Conservation (phyloP, 768 basidiomycete genomes). For the Boletus insuetus region DNA sequence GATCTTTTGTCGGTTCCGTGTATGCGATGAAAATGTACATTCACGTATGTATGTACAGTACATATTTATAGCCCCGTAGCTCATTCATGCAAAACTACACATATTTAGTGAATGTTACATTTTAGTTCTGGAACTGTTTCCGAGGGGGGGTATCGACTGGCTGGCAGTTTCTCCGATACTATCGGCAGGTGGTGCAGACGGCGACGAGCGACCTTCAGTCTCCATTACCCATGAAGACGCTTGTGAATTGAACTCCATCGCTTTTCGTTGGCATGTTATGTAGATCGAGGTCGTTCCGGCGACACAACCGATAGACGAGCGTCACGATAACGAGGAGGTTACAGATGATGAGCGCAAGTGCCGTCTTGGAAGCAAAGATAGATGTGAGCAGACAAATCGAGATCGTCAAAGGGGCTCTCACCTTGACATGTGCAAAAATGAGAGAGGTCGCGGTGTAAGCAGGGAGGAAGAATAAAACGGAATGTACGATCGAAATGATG, state of each 20-base stretch:
- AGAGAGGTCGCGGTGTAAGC: background rate
- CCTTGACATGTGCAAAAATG: conserved; percentile 13
- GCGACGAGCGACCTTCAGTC: no score
- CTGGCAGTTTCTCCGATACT: no score
- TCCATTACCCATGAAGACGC: no score
- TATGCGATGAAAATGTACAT: background rate
- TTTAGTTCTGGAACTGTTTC: no score
- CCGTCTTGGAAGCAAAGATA: conserved; percentile 3
- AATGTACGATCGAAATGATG: conserved; percentile 6
- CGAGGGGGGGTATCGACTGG: no score
- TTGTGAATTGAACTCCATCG: no score
- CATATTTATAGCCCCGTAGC: background rate
- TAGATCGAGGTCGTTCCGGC: background rate
- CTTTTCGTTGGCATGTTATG: background rate
- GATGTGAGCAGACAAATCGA: no score
- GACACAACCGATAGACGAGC: conserved; percentile 5
- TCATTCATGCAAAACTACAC: background rate
- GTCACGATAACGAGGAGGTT: conserved; percentile 12
- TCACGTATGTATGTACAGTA: background rate
- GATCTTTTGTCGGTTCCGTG: background rate
- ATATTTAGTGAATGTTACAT: background rate
- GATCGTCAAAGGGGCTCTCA: background rate
- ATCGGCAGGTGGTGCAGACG: no score
- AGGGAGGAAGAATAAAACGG: background rate
- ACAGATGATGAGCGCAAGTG: conserved; percentile 11